Conservation (phyloP, 768 basidiomycete genomes). For the Pleurotus pulmonarius region DNA sequence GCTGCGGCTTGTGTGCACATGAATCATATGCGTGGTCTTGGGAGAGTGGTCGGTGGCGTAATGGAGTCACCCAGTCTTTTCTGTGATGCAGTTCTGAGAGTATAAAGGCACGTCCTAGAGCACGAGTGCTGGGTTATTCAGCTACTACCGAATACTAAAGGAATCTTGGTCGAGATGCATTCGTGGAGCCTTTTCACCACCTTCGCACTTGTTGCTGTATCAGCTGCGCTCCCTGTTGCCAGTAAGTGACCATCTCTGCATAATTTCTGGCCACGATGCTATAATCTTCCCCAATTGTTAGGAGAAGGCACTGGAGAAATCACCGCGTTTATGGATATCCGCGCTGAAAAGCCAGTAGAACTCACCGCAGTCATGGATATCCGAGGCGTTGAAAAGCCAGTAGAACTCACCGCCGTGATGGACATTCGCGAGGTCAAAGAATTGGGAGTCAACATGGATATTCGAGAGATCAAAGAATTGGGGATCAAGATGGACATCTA, state of each 20-base stretch:
- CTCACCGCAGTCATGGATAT: constrained; percentile 3
- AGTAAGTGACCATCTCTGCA: not conserved
- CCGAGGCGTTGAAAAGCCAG: not conserved
- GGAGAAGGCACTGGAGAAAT: not conserved
- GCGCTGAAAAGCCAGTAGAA: not conserved
- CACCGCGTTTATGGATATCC: not conserved
- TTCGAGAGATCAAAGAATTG: not conserved
- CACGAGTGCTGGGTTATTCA: too few relatives aligned
- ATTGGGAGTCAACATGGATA: not conserved
- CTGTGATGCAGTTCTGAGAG: too few relatives aligned
- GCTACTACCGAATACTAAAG: not conserved
- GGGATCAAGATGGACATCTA: not conserved
- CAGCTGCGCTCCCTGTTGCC: not conserved
- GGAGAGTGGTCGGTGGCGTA: too few relatives aligned
- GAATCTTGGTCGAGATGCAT: not conserved
- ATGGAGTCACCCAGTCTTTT: too few relatives aligned
- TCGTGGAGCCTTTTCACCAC: not conserved
- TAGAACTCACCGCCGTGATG: not conserved
- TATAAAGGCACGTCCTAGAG: too few relatives aligned
- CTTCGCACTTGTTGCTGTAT: not conserved
- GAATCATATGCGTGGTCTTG: not conserved
- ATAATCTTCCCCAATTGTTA: not conserved
- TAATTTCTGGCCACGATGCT: not conserved
- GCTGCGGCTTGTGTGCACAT: too few relatives aligned
- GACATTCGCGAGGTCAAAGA: not conserved